Percentiles rank a stretch among this genome's conserved stretches.
These are phyloP conservation scores for Amanita exitialis DNA, from an alignment of 768 basidiomycete species.

Conservation along the genomic window DNA sequence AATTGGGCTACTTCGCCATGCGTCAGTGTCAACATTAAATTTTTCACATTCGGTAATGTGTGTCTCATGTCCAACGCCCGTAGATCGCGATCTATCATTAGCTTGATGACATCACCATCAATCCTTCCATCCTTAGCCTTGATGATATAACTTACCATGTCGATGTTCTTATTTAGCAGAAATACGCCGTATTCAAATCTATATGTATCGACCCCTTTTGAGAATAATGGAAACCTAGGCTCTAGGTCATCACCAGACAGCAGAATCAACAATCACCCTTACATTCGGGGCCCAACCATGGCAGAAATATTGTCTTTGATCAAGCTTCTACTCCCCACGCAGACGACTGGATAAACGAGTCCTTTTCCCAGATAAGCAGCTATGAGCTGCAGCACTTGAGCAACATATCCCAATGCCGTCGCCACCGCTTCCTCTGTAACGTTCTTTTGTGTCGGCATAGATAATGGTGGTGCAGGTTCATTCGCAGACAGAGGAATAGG, in stretches of 20 bases:
- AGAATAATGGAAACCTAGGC: slow-evolving; percentile 86
- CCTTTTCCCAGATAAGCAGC: slow-evolving; percentile 68
- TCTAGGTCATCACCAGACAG: background rate
- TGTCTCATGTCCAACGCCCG: slow-evolving; percentile 90
- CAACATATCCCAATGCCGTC: slow-evolving; percentile 84
- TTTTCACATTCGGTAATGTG: slow-evolving; percentile 94
- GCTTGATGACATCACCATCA: slow-evolving; percentile 31
- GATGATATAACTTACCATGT: slow-evolving; percentile 55
- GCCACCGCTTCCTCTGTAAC: slow-evolving; percentile 83
- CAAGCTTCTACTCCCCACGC: slow-evolving; percentile 81
- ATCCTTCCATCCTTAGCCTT: slow-evolving; percentile 1
- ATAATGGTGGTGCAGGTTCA: slow-evolving; percentile 79
- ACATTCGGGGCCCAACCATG: slow-evolving; percentile 95
- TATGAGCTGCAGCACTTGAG: slow-evolving; percentile 76
- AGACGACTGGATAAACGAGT: slow-evolving; percentile 84
- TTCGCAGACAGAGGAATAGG: slow-evolving; percentile 70
- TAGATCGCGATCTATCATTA: slow-evolving; percentile 86
- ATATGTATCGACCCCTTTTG: slow-evolving; percentile 91
- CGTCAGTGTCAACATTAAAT: slow-evolving; percentile 78
- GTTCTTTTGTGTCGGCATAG: slow-evolving; percentile 50
- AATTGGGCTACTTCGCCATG: slow-evolving; percentile 46
- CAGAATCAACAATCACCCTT: slow-evolving; percentile 19
- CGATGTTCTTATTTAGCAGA: slow-evolving; percentile 93
- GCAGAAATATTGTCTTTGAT: slow-evolving; percentile 89
- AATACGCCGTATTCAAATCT: slow-evolving; percentile 98